A percentile compares a stretch with the other conserved stretches of the same genome.
Evolutionary conservation across 1,139 yeast genomes (phyloP).

Genomic region (Ogataea hybrid): DNA sequence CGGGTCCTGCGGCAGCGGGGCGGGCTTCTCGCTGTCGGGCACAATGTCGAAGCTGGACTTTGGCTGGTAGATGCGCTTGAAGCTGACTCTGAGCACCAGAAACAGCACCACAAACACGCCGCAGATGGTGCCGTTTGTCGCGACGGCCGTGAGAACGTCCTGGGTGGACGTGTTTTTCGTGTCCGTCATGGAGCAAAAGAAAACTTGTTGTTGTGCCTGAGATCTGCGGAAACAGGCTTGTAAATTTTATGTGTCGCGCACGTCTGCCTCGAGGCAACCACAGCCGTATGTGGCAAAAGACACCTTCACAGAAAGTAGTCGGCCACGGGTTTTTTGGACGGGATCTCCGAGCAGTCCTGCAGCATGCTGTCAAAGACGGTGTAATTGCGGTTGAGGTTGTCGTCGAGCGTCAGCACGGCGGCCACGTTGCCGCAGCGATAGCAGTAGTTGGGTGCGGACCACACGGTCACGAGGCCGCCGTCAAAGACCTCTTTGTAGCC

Average conservation of each 20-base stretch:
- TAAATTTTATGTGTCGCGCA: neutral
- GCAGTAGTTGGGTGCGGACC: slow-evolving; percentile 89
- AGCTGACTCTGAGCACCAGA: slow-evolving; percentile 60
- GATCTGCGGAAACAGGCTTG: neutral
- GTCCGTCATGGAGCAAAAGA: slow-evolving; percentile 15
- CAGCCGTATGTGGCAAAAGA: neutral
- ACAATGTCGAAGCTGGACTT: slow-evolving; percentile 54
- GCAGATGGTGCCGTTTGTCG: slow-evolving; percentile 57
- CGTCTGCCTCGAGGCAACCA: neutral
- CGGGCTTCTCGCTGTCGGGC: slow-evolving; percentile 47
- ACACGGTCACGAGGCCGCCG: slow-evolving; percentile 81
- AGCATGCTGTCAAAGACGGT: slow-evolving; percentile 83
- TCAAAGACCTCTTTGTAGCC: slow-evolving; percentile 87
- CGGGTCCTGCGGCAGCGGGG: slow-evolving; percentile 54
- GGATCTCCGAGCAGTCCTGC: slow-evolving; percentile 63
- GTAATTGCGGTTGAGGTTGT: slow-evolving; percentile 65
- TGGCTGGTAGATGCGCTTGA: slow-evolving; percentile 79
- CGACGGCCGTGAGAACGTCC: slow-evolving; percentile 52
- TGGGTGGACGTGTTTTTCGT: slow-evolving; percentile 41
- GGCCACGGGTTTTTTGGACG: slow-evolving; percentile 67
- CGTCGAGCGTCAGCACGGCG: slow-evolving; percentile 80
- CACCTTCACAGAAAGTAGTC: slow-evolving; percentile 64
- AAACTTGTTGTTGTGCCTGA: neutral
- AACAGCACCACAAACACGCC: slow-evolving; percentile 56
- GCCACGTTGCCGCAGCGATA: slow-evolving; percentile 96